Evolutionary conservation across 163 green algal genomes (phyloP), one percentile per base, ranked within the genome.

Genomic region (Botryococcus braunii): DNA sequence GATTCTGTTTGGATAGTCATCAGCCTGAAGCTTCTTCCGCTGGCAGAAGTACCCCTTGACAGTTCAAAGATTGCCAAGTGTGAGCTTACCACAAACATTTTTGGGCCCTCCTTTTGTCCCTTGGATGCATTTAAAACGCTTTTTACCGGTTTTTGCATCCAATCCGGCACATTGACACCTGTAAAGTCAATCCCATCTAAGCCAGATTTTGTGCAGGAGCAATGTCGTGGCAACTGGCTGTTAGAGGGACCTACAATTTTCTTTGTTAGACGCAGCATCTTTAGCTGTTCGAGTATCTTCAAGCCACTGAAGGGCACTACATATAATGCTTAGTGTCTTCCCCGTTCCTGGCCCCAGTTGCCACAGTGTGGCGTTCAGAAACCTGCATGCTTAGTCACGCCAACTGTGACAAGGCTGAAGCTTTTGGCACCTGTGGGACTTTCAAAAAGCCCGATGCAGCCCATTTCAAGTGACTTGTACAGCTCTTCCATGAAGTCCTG

Each of bases 321-420:
- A 96, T 50, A 97, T 95, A 5, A 97, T 65, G 72, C 86, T 95
- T 31, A 97, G 81, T n/a, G 92, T 97, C 73, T 97, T 97, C 43
- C 92, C 92, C 2, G 90, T 96, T 38, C 89, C 86, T 92, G 79
- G 62, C 60, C 8, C 13, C 62, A 41, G 25, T 7, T 40, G 62
- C 17, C 43, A 52, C 43, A 52, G 17, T 13, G 43, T 52, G 43
- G 17, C 25, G 38, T 0, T 39, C 23, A 35, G n/a, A 46, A 27
- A 52, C 43, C 43, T 27, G 43, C 13, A 52, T 13, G 17, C 13
- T 13, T 27, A 52, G 43, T 27, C 13, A 13, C 13, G 43, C 43
- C 13, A 52, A 17, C 43, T 13, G 43, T 55, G 41, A 60, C 23
- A 34, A 13, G 36, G 6, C 13, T 47, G 23, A 59, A 36, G 17